Evolutionary conservation across 2,329 filamentous ascomycete genomes (phyloP).

Genomic region (Talaromyces sp.): DNA sequence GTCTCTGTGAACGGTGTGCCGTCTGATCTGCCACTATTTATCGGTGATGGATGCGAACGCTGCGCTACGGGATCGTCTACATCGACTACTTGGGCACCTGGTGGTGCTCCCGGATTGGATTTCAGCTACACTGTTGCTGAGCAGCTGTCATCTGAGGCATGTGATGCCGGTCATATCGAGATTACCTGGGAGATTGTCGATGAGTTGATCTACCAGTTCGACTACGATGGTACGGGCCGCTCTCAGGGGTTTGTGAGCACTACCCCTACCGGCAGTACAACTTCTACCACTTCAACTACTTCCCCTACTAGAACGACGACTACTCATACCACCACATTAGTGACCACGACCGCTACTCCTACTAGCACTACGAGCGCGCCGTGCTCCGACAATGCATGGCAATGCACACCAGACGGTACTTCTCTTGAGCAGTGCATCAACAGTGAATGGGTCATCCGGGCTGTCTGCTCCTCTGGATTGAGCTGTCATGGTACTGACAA

Average conservation of each 20-base stretch:
- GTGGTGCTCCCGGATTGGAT: constrained; percentile 13
- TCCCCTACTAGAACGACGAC: neutral
- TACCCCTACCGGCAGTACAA: neutral
- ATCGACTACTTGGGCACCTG: neutral
- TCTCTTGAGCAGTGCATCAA: constrained; percentile 9
- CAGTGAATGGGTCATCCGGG: constrained; percentile 4
- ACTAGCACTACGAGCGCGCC: neutral
- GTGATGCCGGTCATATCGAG: constrained; percentile 14
- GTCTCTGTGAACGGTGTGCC: constrained; percentile 16
- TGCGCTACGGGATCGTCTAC: constrained; percentile 5
- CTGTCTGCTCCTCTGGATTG: constrained; percentile 1
- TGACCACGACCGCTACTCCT: constrained; percentile 10
- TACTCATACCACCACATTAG: constrained; percentile 4
- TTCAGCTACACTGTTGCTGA: constrained; percentile 12
- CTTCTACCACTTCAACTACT: neutral
- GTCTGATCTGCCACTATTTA: constrained; percentile 14
- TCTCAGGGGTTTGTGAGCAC: constrained; percentile 12
- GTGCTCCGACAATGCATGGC: constrained; percentile 9
- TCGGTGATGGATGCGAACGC: constrained; percentile 16
- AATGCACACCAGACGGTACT: constrained; percentile 4
- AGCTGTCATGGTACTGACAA: constrained; percentile 10
- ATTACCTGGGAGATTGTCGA: constrained; percentile 18
- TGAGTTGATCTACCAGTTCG: constrained; percentile 15
- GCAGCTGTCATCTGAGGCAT: constrained; percentile 5
- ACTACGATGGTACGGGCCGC: constrained; percentile 6